Evolutionary conservation across 495 filamentous ascomycete genomes (phyloP).

Genomic region (Penicillium arizonense): DNA sequence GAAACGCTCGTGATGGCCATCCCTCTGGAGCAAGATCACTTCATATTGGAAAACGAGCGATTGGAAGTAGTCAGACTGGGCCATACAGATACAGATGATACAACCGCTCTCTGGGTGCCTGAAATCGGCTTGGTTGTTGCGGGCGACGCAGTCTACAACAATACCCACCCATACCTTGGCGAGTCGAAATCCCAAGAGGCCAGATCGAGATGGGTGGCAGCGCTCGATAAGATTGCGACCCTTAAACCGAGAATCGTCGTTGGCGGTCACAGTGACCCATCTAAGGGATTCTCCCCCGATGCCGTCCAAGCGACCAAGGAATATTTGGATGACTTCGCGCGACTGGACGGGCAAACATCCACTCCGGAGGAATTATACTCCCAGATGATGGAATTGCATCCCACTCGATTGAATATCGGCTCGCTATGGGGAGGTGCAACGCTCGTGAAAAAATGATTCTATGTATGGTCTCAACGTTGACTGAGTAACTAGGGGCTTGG

Average conservation of each 20-base stretch:
- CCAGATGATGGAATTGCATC: background rate
- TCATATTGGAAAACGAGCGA: background rate
- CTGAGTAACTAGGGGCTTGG: too few relatives aligned
- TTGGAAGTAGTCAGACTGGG: background rate
- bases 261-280: too few relatives aligned
- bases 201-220: too few relatives aligned
- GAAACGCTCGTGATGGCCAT: background rate
- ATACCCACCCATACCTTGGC: slow-evolving; percentile 31
- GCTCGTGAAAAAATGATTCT: too few relatives aligned
- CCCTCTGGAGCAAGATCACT: background rate
- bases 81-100: slow-evolving; percentile 25
- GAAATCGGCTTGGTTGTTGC: slow-evolving; percentile 27
- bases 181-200: too few relatives aligned
- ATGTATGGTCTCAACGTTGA: too few relatives aligned
- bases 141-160: slow-evolving; percentile 37
- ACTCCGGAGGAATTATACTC: background rate
- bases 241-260: too few relatives aligned
- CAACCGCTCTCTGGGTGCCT: slow-evolving; percentile 29
- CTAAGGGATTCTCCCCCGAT: background rate
- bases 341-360: background rate
- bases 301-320: background rate
- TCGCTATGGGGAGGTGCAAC: background rate
- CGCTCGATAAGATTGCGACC: too few relatives aligned
- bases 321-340: background rate
- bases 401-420: background rate